Conservation (phyloP, 495 filamentous ascomycete genomes). For the Aspergillus kassunensis region DNA sequence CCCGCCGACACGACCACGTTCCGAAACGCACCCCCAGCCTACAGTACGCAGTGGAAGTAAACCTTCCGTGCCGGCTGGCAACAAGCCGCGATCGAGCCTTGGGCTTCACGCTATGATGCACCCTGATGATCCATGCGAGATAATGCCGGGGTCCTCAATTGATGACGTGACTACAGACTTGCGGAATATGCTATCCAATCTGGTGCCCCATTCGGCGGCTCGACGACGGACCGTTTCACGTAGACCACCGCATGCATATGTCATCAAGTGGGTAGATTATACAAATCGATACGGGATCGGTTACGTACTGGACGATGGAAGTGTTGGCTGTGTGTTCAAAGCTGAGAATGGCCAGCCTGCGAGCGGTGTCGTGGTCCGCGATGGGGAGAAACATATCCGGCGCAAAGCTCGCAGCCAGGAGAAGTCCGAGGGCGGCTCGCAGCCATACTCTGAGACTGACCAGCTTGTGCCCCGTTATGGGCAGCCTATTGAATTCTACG, state of each 20-base stretch:
- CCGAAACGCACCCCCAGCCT: conserved; percentile 18
- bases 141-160: conserved; percentile 36
- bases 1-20: conserved; percentile 9
- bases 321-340: conserved; percentile 76
- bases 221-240: conserved; percentile 31
- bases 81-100: conserved; percentile 37
- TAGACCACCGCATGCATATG: conserved; percentile 45
- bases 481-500: conserved; percentile 71
- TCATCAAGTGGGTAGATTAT: conserved; percentile 94
- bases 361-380: conserved; percentile 64
- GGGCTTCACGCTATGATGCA: conserved; percentile 40
- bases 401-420: conserved; percentile 51
- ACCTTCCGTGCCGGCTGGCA: conserved; percentile 18
- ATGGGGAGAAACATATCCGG: conserved; percentile 50
- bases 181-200: conserved; percentile 40
- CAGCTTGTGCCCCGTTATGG: conserved; percentile 63
- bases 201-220: conserved; percentile 31
- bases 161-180: conserved; percentile 40
- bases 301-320: conserved; percentile 81
- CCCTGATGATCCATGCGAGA: conserved; percentile 32
- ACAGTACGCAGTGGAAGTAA: conserved; percentile 33
- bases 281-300: conserved; percentile 86
- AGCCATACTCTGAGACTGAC: conserved; percentile 54
- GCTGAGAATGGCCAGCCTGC: conserved; percentile 58
- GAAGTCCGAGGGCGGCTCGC: conserved; percentile 49